These are phyloP conservation scores for Xylariaceae sp. DNA, from an alignment of 2,329 filamentous ascomycete species.

Conservation along the genomic window DNA sequence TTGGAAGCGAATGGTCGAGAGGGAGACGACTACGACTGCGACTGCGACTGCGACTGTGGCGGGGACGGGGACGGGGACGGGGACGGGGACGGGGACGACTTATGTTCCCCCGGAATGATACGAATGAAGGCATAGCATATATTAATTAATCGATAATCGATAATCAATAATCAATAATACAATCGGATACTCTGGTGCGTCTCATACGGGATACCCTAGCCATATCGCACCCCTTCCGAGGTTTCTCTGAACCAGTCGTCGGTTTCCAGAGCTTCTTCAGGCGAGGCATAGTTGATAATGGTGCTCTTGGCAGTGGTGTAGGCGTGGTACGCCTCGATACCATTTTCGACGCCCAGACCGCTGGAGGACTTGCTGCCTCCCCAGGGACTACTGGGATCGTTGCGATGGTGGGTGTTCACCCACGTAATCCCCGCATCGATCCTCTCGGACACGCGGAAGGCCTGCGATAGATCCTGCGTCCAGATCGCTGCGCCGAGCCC, in stretches of 20 bases:
- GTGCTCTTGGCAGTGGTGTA: slow-evolving; percentile 60
- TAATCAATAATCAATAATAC: no score
- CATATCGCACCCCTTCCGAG: slow-evolving; percentile 53
- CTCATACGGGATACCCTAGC: slow-evolving; percentile 32
- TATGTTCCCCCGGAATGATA: no score
- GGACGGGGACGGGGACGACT: no score
- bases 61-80: no score
- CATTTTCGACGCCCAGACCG: slow-evolving; percentile 69
- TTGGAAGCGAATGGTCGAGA: slow-evolving; percentile 24
- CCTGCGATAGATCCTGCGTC: slow-evolving; percentile 68
- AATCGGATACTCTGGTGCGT: neutral
- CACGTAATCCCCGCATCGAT: slow-evolving; percentile 60
- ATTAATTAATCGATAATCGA: no score
- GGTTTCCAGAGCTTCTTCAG: slow-evolving; percentile 43
- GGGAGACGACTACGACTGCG: neutral
- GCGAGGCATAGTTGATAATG: slow-evolving; percentile 61
- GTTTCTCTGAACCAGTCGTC: slow-evolving; percentile 67
- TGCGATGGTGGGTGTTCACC: slow-evolving; percentile 61
- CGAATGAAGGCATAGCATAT: no score
- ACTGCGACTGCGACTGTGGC: no score
- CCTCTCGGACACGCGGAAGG: slow-evolving; percentile 64
- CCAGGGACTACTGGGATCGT: slow-evolving; percentile 67
- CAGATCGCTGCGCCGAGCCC: slow-evolving; percentile 73
- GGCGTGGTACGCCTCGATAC: slow-evolving; percentile 55
- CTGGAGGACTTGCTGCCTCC: slow-evolving; percentile 57